Percentiles rank a stretch among this genome's conserved stretches.
phyloP scores from a whole-genome alignment of 106 monocot genomes.

The Iris macrosiphon region DNA sequence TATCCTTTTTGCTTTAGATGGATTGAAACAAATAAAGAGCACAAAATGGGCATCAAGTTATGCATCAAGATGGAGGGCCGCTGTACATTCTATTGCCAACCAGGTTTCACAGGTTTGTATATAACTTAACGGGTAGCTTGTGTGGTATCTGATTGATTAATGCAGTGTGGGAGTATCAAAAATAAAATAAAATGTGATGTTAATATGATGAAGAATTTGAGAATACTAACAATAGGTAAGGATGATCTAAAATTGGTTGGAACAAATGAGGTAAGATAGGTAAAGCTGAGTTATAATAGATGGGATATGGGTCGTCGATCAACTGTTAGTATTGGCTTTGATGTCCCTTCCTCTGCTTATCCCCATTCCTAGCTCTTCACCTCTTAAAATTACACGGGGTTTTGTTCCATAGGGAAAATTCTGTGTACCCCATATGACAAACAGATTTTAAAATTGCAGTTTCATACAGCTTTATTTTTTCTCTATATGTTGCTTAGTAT shows the following conservation, averaged over 20 bases:
- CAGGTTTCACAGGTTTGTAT: constrained; percentile 88
- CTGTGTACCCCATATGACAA: too few species aligned
- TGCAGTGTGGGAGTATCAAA: background rate
- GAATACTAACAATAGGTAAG: background rate
- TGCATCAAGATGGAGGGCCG: constrained; percentile 66
- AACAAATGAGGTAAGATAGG: background rate
- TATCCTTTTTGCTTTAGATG: constrained; percentile 32
- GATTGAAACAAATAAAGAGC: constrained; percentile 39
- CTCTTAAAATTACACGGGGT: too few species aligned
- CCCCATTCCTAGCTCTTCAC: too few species aligned
- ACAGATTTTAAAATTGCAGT: too few species aligned
- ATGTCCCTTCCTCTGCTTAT: too few species aligned
- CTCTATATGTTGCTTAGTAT: too few species aligned
- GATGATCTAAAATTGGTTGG: background rate
- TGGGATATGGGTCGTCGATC: too few species aligned
- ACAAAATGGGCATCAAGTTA: constrained; percentile 39
- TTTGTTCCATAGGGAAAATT: too few species aligned
- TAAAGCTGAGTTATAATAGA: background rate
- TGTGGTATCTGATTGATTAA: background rate
- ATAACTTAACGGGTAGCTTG: background rate
- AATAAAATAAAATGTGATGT: background rate
- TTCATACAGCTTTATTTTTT: too few species aligned
- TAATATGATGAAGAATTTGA: background rate
- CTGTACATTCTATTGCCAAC: constrained; percentile 71
- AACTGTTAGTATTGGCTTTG: too few species aligned